phyloP scores from a whole-genome alignment of 1,284 basidiomycete genomes.

The Coniferiporia weirii region DNA sequence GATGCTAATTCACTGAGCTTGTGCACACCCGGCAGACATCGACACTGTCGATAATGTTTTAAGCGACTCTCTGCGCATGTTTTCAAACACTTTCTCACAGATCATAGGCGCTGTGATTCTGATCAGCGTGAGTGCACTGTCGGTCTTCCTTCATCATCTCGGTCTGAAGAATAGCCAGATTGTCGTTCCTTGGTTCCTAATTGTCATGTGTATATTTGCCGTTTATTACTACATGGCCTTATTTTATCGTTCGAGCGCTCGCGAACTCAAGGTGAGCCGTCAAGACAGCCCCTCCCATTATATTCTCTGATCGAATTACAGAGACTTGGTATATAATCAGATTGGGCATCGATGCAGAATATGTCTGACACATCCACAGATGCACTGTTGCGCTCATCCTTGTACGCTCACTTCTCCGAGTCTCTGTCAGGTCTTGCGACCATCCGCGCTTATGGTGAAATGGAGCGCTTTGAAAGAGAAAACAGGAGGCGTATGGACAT shows the following conservation, averaged over 20 bases:
- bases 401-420: slow-evolving; percentile 90
- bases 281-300: slow-evolving; percentile 18
- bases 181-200: slow-evolving; percentile 80
- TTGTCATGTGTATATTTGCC: slow-evolving; percentile 56
- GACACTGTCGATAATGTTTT: slow-evolving; percentile 83
- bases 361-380: slow-evolving; percentile 30
- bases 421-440: slow-evolving; percentile 82
- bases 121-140: slow-evolving; percentile 8
- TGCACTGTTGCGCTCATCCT: slow-evolving; percentile 53
- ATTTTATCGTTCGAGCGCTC: slow-evolving; percentile 85
- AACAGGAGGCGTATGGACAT: slow-evolving; percentile 78
- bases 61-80: slow-evolving; percentile 75
- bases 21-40: slow-evolving; percentile 38
- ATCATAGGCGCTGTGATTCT: slow-evolving; percentile 25
- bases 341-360: too few relatives aligned
- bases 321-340: too few relatives aligned
- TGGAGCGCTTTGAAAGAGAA: slow-evolving; percentile 64
- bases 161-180: slow-evolving; percentile 36
- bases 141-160: neutral
- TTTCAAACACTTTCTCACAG: slow-evolving; percentile 47
- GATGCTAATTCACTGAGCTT: too few relatives aligned
- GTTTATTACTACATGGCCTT: slow-evolving; percentile 62
- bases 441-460: slow-evolving; percentile 80
- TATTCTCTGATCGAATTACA: too few relatives aligned
- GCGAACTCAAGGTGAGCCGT: slow-evolving; percentile 72